Conservation (phyloP, 495 filamentous ascomycete species). For the Sordaria brevicollis region DNA sequence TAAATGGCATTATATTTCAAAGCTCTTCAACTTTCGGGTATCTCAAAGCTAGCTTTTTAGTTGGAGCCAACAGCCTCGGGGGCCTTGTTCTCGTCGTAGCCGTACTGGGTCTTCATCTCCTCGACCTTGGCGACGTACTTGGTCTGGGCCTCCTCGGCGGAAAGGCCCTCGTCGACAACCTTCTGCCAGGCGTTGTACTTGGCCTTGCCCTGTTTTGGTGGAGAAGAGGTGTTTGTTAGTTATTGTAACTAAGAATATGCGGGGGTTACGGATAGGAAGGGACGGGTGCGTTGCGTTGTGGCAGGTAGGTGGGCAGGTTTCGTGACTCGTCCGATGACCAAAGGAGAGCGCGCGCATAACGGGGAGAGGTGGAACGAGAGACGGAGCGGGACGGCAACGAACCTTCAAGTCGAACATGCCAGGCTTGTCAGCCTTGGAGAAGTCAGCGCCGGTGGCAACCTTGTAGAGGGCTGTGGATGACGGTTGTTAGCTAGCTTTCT, state of each 20-base stretch:
- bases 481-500: conserved; percentile 1
- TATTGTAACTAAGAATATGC: not conserved
- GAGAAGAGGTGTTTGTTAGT: not conserved
- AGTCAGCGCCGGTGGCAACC: conserved; percentile 39
- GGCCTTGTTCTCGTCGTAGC: conserved; percentile 44
- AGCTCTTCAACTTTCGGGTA: not conserved
- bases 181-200: conserved; percentile 70
- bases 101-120: conserved; percentile 56
- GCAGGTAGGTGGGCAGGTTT: not conserved
- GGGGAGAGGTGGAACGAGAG: not conserved
- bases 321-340: not conserved
- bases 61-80: conserved; percentile 40
- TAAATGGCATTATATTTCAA: not conserved
- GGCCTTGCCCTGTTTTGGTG: conserved; percentile 52
- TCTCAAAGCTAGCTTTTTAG: not conserved
- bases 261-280: conserved; percentile 23
- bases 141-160: conserved; percentile 54
- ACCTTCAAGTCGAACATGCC: conserved; percentile 51
- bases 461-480: conserved; percentile 39
- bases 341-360: not conserved
- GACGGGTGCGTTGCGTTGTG: not conserved
- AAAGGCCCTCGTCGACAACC: conserved; percentile 46
- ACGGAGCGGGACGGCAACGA: conserved; percentile 3
- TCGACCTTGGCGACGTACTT: conserved; percentile 66
- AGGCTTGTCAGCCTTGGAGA: conserved; percentile 31